Conservation (phyloP, 2,329 filamentous ascomycete genomes). For the Phialophora macrospora region DNA sequence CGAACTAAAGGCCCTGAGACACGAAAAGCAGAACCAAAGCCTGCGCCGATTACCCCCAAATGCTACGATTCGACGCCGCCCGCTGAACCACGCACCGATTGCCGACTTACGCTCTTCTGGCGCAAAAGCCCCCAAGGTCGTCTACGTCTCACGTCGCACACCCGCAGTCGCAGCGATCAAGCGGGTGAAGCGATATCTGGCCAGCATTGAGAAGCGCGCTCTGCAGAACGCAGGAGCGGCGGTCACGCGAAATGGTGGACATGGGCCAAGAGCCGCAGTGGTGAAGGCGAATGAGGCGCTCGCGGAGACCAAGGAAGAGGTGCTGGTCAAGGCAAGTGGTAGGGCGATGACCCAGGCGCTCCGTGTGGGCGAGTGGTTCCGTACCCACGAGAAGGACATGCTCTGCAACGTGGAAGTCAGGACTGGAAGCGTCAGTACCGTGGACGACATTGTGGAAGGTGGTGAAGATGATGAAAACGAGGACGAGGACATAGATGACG, state of each 20-base stretch:
- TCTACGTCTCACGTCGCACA: slow-evolving; percentile 61
- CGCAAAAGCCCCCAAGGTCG: slow-evolving; percentile 55
- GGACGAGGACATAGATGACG: slow-evolving; percentile 37
- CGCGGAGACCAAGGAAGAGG: slow-evolving; percentile 50
- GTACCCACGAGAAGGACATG: slow-evolving; percentile 53
- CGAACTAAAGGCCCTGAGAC: slow-evolving; percentile 31
- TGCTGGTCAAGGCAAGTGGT: slow-evolving; percentile 65
- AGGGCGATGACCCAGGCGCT: slow-evolving; percentile 63
- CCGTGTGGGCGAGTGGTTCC: slow-evolving; percentile 61
- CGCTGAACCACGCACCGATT: slow-evolving; percentile 62
- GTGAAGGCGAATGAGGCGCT: slow-evolving; percentile 45
- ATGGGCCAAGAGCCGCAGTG: slow-evolving; percentile 33
- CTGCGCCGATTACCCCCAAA: slow-evolving; percentile 40
- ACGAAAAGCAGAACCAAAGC: slow-evolving; percentile 36
- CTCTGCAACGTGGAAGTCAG: slow-evolving; percentile 58
- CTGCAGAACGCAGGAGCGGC: slow-evolving; percentile 31
- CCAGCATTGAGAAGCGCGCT: slow-evolving; percentile 58
- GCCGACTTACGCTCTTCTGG: slow-evolving; percentile 58
- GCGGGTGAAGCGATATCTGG: slow-evolving; percentile 62
- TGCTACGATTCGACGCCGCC: slow-evolving; percentile 59
- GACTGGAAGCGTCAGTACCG: slow-evolving; percentile 61
- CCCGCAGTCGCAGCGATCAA: slow-evolving; percentile 66
- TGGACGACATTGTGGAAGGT: slow-evolving; percentile 63
- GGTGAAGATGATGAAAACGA: slow-evolving; percentile 39
- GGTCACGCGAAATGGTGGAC: slow-evolving; percentile 37